phyloP scores from a whole-genome alignment of 179 eudicot species.

The Spergularia azorica region DNA sequence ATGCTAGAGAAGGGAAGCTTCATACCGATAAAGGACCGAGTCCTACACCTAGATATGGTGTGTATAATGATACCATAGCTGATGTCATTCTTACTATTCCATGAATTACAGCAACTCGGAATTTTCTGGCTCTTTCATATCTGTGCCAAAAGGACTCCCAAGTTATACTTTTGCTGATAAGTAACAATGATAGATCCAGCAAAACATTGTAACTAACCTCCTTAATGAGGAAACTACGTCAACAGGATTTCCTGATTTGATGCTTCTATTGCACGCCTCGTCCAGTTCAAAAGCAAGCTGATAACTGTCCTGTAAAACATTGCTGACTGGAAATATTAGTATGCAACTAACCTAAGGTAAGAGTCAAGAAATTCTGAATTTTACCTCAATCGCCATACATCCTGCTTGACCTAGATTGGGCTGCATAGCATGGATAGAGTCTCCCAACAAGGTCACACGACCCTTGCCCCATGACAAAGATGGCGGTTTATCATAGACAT shows the following conservation, averaged over 20 bases:
- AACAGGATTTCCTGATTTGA: conserved; percentile 48
- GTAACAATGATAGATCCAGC: not conserved
- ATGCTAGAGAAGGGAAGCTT: not conserved
- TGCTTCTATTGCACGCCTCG: conserved; percentile 56
- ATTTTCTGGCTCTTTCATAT: conserved; percentile 71
- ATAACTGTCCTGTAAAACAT: conserved; percentile 67
- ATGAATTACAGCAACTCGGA: conserved; percentile 80
- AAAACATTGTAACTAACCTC: conserved; percentile 43
- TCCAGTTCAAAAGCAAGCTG: conserved; percentile 86
- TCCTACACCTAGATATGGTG: conserved; percentile 93
- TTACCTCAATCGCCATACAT: conserved; percentile 98
- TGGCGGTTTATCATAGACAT: conserved; percentile 82
- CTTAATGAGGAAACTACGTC: conserved; percentile 64
- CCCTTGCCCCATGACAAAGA: conserved; percentile 84
- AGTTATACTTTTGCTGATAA: too few relatives aligned
- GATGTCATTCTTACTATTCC: conserved; percentile 97
- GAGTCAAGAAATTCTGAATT: not conserved
- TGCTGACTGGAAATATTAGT: not conserved
- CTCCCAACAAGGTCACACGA: conserved; percentile 92
- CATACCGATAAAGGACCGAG: conserved; percentile 97
- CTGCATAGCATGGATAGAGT: conserved; percentile 99
- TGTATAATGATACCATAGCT: conserved; percentile 92
- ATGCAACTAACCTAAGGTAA: not conserved
- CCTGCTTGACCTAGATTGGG: conserved; percentile 99
- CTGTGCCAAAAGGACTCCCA: conserved; percentile 31